phyloP scores from a whole-genome alignment of 371 early-diverging fungal genomes.

The Chytridium lagenaria region DNA sequence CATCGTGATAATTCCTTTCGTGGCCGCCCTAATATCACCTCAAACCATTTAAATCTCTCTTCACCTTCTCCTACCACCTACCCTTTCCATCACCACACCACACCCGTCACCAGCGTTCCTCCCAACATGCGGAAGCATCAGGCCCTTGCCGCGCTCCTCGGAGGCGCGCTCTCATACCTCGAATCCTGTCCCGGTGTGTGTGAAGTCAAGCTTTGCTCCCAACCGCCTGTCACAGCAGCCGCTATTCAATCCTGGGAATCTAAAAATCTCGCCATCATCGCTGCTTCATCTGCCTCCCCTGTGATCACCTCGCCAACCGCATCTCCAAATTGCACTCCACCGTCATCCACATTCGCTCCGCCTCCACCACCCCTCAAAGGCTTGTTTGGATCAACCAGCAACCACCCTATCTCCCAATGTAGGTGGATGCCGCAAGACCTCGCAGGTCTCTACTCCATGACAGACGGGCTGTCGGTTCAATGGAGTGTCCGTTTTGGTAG shows the following conservation, averaged over 20 bases:
- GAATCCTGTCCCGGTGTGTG: conserved; percentile 41
- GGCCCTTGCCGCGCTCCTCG: conserved; percentile 33
- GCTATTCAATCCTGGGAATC: conserved; percentile 15
- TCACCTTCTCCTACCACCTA: background rate
- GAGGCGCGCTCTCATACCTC: conserved; percentile 37
- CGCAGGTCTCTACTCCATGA: conserved; percentile 15
- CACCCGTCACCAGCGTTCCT: background rate
- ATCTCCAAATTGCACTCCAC: no score
- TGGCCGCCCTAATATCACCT: background rate
- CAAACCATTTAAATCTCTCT: background rate
- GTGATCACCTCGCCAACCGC: background rate
- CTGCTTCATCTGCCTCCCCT: no score
- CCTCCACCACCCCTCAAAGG: background rate
- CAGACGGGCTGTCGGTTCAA: conserved; percentile 35
- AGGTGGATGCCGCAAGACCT: conserved; percentile 33
- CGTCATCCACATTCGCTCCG: background rate
- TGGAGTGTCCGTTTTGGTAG: conserved; percentile 30
- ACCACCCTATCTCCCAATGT: background rate
- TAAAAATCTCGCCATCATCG: background rate
- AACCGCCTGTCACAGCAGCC: conserved; percentile 1
- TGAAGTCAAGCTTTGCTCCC: conserved; percentile 26
- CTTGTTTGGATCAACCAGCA: background rate
- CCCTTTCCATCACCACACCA: background rate
- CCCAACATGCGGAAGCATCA: conserved; percentile 25
- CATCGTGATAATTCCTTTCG: background rate